Evolutionary conservation across 2,329 filamentous ascomycete genomes (phyloP).

Genomic region (Neoascochyta sp.): DNA sequence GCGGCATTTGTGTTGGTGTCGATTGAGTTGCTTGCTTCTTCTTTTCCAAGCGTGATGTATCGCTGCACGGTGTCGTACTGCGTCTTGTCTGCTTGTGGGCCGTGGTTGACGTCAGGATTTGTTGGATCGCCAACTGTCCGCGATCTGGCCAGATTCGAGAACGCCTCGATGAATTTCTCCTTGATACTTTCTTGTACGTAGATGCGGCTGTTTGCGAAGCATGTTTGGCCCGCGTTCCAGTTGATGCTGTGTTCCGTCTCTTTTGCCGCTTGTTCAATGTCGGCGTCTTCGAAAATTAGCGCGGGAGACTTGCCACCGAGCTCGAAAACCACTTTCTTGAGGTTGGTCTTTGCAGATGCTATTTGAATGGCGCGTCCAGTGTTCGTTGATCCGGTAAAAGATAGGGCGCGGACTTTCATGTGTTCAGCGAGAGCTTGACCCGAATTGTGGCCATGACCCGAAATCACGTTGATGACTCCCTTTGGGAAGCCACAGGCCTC

Average conservation of each 20-base stretch:
- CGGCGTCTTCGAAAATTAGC: slow-evolving; percentile 73
- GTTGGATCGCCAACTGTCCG: slow-evolving; percentile 20
- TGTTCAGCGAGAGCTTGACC: slow-evolving; percentile 73
- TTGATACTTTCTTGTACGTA: slow-evolving; percentile 54
- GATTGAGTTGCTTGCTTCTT: slow-evolving; percentile 36
- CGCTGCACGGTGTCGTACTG: slow-evolving; percentile 22
- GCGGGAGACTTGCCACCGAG: slow-evolving; percentile 83
- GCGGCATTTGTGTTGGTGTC: slow-evolving; percentile 32
- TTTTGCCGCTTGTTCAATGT: slow-evolving; percentile 67
- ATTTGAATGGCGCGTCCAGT: slow-evolving; percentile 77
- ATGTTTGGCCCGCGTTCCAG: slow-evolving; percentile 55
- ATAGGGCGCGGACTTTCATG: slow-evolving; percentile 75
- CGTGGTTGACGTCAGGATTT: slow-evolving; percentile 14
- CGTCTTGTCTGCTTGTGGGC: slow-evolving; percentile 22
- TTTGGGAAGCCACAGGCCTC: slow-evolving; percentile 74
- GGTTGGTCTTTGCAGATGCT: slow-evolving; percentile 69
- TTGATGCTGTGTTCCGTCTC: slow-evolving; percentile 48
- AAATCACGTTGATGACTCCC: slow-evolving; percentile 75
- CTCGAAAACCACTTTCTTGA: slow-evolving; percentile 82
- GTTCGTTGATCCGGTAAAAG: slow-evolving; percentile 79
- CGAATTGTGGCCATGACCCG: slow-evolving; percentile 71
- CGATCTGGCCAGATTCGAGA: slow-evolving; percentile 12
- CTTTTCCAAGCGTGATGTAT: slow-evolving; percentile 40
- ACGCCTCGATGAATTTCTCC: slow-evolving; percentile 30
- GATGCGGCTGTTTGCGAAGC: slow-evolving; percentile 55